Evolutionary conservation across 2,329 filamentous ascomycete species (phyloP).

Genomic region (Ophiosphaerella herpotricha): DNA sequence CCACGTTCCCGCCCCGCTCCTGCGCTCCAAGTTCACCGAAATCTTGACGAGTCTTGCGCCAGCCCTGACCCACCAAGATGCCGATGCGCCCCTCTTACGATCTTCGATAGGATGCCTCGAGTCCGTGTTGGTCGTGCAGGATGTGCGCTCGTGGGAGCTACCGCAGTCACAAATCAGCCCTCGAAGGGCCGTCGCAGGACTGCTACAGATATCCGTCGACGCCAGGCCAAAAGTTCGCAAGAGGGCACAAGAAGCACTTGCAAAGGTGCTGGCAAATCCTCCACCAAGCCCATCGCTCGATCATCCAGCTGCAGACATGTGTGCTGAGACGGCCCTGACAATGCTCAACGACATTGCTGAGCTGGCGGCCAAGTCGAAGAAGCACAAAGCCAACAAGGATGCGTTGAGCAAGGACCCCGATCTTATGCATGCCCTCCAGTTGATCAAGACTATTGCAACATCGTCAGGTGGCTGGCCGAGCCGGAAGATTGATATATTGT

Average conservation of each 20-base stretch:
- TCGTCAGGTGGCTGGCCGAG: conserved; percentile 95
- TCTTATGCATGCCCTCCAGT: conserved; percentile 87
- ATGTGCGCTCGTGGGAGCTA: conserved; percentile 84
- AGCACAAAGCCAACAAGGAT: conserved; percentile 57
- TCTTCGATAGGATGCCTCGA: conserved; percentile 93
- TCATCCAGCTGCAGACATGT: conserved; percentile 94
- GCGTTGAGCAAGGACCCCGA: conserved; percentile 73
- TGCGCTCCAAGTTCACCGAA: conserved; percentile 92
- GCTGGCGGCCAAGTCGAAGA: conserved; percentile 72
- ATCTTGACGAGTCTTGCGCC: conserved; percentile 87
- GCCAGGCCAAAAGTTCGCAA: conserved; percentile 91
- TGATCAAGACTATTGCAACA: conserved; percentile 85
- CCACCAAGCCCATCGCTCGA: conserved; percentile 91
- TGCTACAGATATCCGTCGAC: conserved; percentile 84
- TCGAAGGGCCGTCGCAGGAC: conserved; percentile 81
- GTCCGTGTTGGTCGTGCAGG: conserved; percentile 87
- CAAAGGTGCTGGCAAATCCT: conserved; percentile 79
- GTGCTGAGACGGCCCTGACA: conserved; percentile 85
- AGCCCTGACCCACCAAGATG: conserved; percentile 76
- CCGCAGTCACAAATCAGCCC: conserved; percentile 83
- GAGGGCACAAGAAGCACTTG: conserved; percentile 86
- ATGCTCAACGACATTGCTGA: conserved; percentile 78
- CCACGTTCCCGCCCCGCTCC: conserved; percentile 80
- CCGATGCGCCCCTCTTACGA: conserved; percentile 83
- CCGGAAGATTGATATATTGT: conserved; percentile 90